Evolutionary conservation across 169 alveolate species (phyloP), one percentile per base, ranked within the genome.

Genomic region (Amoebophrya sp.): DNA sequence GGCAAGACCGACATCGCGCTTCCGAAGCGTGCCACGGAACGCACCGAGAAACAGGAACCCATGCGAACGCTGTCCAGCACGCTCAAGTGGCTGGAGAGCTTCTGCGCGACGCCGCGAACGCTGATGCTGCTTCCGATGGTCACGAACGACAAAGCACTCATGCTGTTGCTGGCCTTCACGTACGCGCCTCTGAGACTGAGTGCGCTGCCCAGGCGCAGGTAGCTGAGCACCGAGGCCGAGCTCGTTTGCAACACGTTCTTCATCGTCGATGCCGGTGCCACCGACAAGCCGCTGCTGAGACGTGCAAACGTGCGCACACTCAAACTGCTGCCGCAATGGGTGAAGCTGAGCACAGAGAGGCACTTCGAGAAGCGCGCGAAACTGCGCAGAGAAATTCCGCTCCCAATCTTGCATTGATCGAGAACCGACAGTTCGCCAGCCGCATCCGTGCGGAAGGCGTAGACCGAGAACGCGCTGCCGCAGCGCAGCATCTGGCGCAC

Each of bases 81-180:
- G 36, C 54, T 36, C 41, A 89, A 1, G 83, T 89, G 33, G 41
- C 41, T 41, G 41, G 41, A 92, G 6, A 53, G 90, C 38, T 93
- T 39, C n/a, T n/a, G n/a, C 36, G 93, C 91, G 36, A 92, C 40
- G 90, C 94, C 92, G 24, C 90, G 90, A 26, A 89, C 2, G 36
- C 54, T 36, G n/a, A 89, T 14, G 6, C 54, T 36, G 47, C 90
- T 89, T 29, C 41, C 90, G 24, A 89, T 34, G 41, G 53, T 89
- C n/a, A 47, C 90, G 2, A 36, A 36, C 6, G 41, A 3, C 54
- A 34, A 89, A 23, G 47, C 41, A 0, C 54, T 36, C 90, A 89
- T 41, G 12, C 41, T 38, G 38, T 39, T 39, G 47, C 90, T 89
- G 40, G 54, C 90, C n/a, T 36, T 29, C 34, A 41, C 24, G 39